These are phyloP conservation scores for Aspergillus tamarii DNA, from an alignment of 2,329 filamentous ascomycete species.

Conservation along the genomic window DNA sequence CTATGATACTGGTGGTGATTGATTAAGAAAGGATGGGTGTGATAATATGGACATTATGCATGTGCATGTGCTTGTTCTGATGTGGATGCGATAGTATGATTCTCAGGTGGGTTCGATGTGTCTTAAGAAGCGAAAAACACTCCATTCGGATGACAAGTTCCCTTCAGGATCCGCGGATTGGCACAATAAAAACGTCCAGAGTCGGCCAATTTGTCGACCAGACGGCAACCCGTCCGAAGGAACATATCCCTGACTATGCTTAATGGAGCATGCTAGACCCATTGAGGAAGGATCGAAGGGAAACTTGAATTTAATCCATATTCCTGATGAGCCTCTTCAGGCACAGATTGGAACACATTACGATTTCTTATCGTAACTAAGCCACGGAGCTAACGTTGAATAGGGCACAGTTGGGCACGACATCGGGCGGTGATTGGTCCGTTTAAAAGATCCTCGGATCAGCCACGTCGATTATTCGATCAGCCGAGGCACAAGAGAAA, in stretches of 20 bases:
- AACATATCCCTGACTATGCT: not conserved
- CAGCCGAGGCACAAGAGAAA: constrained; percentile 2
- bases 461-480: constrained; percentile 3
- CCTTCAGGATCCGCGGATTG: too few relatives aligned
- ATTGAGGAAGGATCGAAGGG: not conserved
- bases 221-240: too few relatives aligned
- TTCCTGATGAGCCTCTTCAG: too few relatives aligned
- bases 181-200: not conserved
- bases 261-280: not conserved
- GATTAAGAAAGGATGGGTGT: not conserved
- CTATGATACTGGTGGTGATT: not conserved
- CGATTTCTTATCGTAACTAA: not conserved
- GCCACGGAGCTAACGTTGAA: too few relatives aligned
- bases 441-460: not conserved
- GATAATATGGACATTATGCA: not conserved
- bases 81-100: not conserved
- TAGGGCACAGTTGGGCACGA: not conserved
- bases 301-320: not conserved
- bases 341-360: not conserved
- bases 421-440: not conserved
- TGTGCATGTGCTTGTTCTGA: not conserved
- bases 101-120: not conserved
- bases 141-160: too few relatives aligned
- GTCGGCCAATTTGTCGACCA: not conserved
- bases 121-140: too few relatives aligned